Conservation (phyloP, 176 grass and related monocot genomes). For the Avena atlantica region DNA sequence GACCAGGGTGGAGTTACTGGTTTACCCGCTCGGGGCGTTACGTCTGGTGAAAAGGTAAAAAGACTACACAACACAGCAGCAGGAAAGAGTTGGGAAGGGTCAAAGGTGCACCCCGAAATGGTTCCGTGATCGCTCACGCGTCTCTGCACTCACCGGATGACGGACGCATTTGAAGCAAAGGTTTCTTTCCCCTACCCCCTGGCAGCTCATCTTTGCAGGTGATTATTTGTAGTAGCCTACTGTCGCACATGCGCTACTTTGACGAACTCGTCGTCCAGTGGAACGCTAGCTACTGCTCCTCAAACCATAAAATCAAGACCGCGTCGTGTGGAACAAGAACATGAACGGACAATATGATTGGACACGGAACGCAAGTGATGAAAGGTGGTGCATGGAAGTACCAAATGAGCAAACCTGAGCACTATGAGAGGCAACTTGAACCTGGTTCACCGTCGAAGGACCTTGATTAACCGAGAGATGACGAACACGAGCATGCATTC, state of each 20-base stretch:
- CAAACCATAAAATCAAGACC: no score
- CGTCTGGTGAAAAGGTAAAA: slow-evolving; percentile 37
- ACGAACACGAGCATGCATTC: no score
- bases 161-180: neutral
- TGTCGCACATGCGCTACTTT: neutral
- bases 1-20: neutral
- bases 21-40: slow-evolving; percentile 43
- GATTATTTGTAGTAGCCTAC: neutral
- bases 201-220: neutral
- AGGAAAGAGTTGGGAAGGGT: neutral
- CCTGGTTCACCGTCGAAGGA: no score
- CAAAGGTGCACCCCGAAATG: neutral
- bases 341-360: no score
- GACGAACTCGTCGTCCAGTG: neutral
- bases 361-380: no score
- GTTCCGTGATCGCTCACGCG: neutral
- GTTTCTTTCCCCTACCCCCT: neutral
- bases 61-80: neutral
- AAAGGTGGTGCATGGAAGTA: no score
- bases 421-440: no score
- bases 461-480: no score
- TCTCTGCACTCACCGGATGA: neutral
- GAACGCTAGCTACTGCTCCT: no score
- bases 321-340: no score
- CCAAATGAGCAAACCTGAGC: no score